A percentile compares a stretch with the other conserved stretches of the same genome.
Evolutionary conservation across 2,329 filamentous ascomycete genomes (phyloP).

Genomic region (Chaetomiaceae sp.): DNA sequence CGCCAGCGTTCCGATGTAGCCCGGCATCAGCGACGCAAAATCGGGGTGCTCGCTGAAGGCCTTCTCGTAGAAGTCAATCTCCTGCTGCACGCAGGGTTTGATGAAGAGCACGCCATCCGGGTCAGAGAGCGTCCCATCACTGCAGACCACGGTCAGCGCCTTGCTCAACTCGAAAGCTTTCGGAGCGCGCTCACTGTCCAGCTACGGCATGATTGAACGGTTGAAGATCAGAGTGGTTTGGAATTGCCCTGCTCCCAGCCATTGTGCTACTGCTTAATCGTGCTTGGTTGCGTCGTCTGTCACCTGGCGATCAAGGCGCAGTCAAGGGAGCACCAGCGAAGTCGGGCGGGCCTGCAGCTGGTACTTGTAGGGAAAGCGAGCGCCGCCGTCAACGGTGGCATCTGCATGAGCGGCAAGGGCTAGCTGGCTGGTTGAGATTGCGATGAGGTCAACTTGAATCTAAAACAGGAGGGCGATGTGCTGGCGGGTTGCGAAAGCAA

Average conservation of each 20-base stretch:
- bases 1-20: constrained; percentile 72
- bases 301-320: not conserved
- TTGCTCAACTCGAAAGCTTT: not conserved
- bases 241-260: constrained; percentile 35
- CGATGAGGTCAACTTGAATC: not conserved
- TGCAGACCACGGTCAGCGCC: constrained; percentile 34
- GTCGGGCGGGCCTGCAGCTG: not conserved
- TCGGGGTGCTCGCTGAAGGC: constrained; percentile 59
- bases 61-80: constrained; percentile 86
- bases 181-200: constrained; percentile 62
- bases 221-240: constrained; percentile 55
- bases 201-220: constrained; percentile 72
- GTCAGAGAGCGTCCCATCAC: constrained; percentile 86
- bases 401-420: constrained; percentile 11
- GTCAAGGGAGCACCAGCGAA: not conserved
- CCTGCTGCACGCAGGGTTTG: constrained; percentile 82
- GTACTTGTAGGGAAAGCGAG: not conserved
- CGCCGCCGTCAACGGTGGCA: constrained; percentile 13
- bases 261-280: constrained; percentile 13
- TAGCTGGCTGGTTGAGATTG: not conserved
- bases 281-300: not conserved
- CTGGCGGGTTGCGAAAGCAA: not conserved
- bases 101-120: constrained; percentile 79
- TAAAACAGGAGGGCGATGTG: not conserved
- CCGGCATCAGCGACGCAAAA: constrained; percentile 75